phyloP scores from a whole-genome alignment of 768 basidiomycete genomes.

The Trametes punicea region DNA sequence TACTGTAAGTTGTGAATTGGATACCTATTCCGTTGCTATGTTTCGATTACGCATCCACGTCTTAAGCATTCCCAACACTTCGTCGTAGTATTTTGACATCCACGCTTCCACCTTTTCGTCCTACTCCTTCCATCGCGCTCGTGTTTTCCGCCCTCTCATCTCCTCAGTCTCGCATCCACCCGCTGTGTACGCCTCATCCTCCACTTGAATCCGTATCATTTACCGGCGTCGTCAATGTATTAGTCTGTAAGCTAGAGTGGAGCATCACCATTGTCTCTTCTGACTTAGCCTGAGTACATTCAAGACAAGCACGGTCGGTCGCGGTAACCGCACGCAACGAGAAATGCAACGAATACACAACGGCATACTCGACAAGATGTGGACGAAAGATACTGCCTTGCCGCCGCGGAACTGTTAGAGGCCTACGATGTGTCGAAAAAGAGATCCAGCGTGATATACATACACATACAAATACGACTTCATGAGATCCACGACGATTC shows the following conservation, averaged over 20 bases:
- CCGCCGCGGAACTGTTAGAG: too few species aligned
- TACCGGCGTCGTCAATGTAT: neutral
- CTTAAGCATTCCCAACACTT: slow-evolving; percentile 11
- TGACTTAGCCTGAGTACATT: neutral
- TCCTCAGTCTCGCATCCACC: neutral
- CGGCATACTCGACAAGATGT: too few species aligned
- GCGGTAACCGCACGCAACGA: neutral
- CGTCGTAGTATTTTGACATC: neutral
- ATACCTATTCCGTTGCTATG: slow-evolving; percentile 2
- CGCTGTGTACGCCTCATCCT: neutral
- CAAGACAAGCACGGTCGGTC: neutral
- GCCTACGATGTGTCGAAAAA: neutral
- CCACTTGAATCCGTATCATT: neutral
- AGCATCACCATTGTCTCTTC: neutral
- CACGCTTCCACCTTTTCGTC: neutral
- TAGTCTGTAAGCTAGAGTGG: neutral
- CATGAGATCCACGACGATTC: too few species aligned
- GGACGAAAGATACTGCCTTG: too few species aligned
- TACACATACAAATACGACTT: too few species aligned
- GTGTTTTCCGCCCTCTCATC: neutral
- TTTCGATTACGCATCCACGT: slow-evolving; percentile 5
- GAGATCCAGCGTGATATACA: neutral
- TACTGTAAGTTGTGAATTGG: slow-evolving; percentile 10
- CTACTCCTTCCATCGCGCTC: neutral
- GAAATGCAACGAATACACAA: neutral